Evolutionary conservation across 2,329 filamentous ascomycete species (phyloP).

Genomic region (Neoarthrinium moseri): DNA sequence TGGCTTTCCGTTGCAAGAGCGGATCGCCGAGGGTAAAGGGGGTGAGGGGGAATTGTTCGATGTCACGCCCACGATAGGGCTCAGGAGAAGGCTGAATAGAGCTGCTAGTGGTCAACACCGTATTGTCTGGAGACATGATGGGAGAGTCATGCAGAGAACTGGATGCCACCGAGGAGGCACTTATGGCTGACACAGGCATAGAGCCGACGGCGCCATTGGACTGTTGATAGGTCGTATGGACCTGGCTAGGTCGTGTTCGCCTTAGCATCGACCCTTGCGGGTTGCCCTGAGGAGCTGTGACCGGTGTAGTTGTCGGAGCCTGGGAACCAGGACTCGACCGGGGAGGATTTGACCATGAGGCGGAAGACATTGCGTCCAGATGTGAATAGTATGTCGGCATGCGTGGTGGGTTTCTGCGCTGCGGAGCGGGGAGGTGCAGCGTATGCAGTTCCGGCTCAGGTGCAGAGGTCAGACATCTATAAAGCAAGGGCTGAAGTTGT

Average conservation of each 20-base stretch:
- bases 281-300: constrained; percentile 41
- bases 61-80: constrained; percentile 52
- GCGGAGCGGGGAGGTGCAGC: constrained; percentile 22
- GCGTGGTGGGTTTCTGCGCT: constrained; percentile 20
- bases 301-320: constrained; percentile 30
- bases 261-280: constrained; percentile 37
- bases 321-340: constrained; percentile 26
- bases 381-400: constrained; percentile 23
- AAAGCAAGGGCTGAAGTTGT: constrained; percentile 24
- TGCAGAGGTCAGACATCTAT: constrained; percentile 20
- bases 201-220: constrained; percentile 35
- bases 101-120: constrained; percentile 55
- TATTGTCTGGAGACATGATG: constrained; percentile 53
- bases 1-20: constrained; percentile 59
- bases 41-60: constrained; percentile 49
- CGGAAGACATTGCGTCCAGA: constrained; percentile 31
- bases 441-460: constrained; percentile 14
- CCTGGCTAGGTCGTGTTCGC: constrained; percentile 43
- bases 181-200: constrained; percentile 52
- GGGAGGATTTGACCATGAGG: constrained; percentile 29
- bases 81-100: constrained; percentile 70
- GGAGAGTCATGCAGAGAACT: constrained; percentile 56
- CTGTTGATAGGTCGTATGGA: constrained; percentile 43
- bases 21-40: constrained; percentile 73
- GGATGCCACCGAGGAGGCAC: constrained; percentile 55